A percentile compares a stretch with the other conserved stretches of the same genome.
These are phyloP conservation scores for Echinosophora koreensis DNA, from an alignment of 306 rosid genomes.

Conservation along the genomic window DNA sequence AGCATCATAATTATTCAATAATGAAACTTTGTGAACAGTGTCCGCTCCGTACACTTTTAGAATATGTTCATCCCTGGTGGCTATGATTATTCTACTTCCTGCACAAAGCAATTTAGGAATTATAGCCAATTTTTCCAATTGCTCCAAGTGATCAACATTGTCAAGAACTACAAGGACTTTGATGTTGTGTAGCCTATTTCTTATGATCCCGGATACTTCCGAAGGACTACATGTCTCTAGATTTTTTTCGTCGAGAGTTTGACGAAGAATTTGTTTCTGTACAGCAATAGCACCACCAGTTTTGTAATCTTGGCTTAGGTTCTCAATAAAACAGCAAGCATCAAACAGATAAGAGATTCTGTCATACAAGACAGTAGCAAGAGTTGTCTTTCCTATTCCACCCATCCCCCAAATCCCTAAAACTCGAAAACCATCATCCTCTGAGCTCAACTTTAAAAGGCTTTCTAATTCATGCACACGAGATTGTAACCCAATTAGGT, in stretches of 20 bases:
- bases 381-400: too few species aligned
- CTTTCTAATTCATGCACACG: neutral
- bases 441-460: neutral
- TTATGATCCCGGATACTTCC: neutral
- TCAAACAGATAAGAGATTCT: too few species aligned
- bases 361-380: too few species aligned
- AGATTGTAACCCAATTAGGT: neutral
- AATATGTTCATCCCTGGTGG: neutral
- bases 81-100: slow-evolving; percentile 23
- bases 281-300: neutral
- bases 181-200: neutral
- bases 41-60: neutral
- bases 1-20: too few species aligned
- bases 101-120: neutral
- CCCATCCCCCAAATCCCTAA: too few species aligned
- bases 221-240: neutral
- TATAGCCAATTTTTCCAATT: neutral
- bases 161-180: slow-evolving; percentile 30
- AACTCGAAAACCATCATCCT: neutral
- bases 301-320: too few species aligned
- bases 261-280: neutral
- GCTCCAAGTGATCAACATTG: neutral
- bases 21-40: neutral
- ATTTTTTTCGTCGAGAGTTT: neutral
- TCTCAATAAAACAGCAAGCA: too few species aligned